Evolutionary conservation across 2,329 filamentous ascomycete genomes (phyloP), one percentile per base, ranked within the genome.

Genomic region (Escovopsis sp.): DNA sequence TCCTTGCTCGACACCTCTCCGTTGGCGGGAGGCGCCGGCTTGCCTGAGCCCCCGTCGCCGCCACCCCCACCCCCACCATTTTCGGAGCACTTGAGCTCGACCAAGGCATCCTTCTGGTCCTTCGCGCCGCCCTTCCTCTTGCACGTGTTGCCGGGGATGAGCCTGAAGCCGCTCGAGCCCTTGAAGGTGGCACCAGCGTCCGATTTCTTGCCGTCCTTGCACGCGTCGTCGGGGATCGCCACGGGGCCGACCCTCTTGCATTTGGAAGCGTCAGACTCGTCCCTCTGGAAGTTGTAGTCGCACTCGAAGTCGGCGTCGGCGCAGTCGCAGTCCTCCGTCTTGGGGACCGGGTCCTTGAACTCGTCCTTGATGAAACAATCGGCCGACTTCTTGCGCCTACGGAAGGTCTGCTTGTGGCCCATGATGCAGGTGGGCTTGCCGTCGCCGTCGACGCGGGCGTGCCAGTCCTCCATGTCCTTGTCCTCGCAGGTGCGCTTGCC

Each of bases 341-440:
- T 63, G 2, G 80, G 73, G 25, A 72, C 58, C 0, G 82, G 76
- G 42, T 90, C 81, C 50, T 85, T 76, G 61, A 94, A 94, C 35
- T 88, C 75, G 40, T 82, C 68, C 47, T 83, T 81, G 46, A 96
- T 69, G 53, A 94, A 93, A 58, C 92, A 98, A 41, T 93, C 75
- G 14, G 82, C 79, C 46, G 83, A 72, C 53, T 85, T 80, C 64
- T 92, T 96, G 47, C 90, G 77, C 43, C 90, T 76, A 36, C 66
- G 70, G 57, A 81, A 98, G 42, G 72, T 84, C 53, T 96, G 88
- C 49, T 79, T 93, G 54, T 94, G 87, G 15, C 90, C 90, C 88
- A 98, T 96, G 44, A 98, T 65, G 54, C 90, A 98, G 34, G 77
- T 83, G 3, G 87, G 71, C 35, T 93, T 71, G 23, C 80, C 80